Base-by-base conservation (phyloP, 352 stramenopile species). In the Phytopythium sindhum region DNA sequence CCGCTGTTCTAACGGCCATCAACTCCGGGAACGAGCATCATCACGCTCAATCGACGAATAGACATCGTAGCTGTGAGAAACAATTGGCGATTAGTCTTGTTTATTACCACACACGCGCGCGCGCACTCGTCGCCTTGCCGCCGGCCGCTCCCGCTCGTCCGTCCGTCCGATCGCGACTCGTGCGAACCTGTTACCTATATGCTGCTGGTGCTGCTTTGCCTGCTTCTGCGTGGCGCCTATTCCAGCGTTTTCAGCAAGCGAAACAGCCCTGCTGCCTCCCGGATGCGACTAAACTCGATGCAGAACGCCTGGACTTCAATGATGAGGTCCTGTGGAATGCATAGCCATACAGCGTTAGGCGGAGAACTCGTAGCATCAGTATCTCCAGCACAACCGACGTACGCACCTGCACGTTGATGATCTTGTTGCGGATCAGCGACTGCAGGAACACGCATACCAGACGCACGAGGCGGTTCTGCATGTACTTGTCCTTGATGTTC, bases 301-400 rank as follows among this genome's bases (percentile, higher is more conserved):
- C 97, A 99, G 83, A 99, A 99, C 64, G 97, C 92, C 75, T 99
- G 96, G 42, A 99, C 91, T 74, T 99, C 97, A 76, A 99, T 98
- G 76, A 98, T 99, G 68, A 99, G 85, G 74, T 99, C 97, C 80
- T 97, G 64, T 31, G 72, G 56, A 33, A 60, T 24, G 33, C 10
- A 33, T 35, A 61, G 31, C 72, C 62, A 44, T 41, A 41, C 24
- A 66, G 28, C 24, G 56, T 80, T 65, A 80, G 48, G 14, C 64
- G 23, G 57, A 2, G 21, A 28, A 24, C 28, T 37, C 48, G 59
- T 23, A 52, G 57, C 17, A 44, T 10, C 6, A 26, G 12, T 39
- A 45, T 24, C 19, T 28, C 23, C 39, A 63, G 21, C 41, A 26
- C 48, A 33, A 58, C 3, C 10, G 11, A 29, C 21, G n/a, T 42